These are phyloP conservation scores for Botrytis pseudocinerea DNA, from an alignment of 2,329 filamentous ascomycete species.

Conservation along the genomic window DNA sequence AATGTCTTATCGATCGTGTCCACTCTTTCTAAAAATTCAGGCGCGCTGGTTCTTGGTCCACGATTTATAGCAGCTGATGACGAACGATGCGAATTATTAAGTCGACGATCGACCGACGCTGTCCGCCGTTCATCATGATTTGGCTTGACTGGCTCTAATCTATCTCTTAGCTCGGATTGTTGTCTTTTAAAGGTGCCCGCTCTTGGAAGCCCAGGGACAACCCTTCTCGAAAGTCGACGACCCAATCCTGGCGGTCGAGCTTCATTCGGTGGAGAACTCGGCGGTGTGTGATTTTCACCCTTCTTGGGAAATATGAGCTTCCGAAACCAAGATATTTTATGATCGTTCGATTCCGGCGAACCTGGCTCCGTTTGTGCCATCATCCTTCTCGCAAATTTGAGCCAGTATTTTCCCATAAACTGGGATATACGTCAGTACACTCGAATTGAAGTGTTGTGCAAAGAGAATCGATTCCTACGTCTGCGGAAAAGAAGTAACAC, in stretches of 20 bases:
- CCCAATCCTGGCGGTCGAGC: conserved; percentile 34
- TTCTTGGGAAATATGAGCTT: conserved; percentile 38
- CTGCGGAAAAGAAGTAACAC: conserved; percentile 6
- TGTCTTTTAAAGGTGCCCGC: conserved; percentile 79
- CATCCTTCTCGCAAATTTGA: not conserved
- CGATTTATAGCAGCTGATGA: conserved; percentile 32
- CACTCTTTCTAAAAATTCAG: conserved; percentile 36
- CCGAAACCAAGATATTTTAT: conserved; percentile 39
- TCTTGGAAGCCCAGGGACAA: conserved; percentile 77
- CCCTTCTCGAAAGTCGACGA: conserved; percentile 50
- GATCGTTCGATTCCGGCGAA: conserved; percentile 37
- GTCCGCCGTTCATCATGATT: conserved; percentile 69
- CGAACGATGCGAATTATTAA: conserved; percentile 31
- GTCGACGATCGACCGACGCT: conserved; percentile 61
- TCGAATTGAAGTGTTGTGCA: not conserved
- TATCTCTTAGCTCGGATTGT: conserved; percentile 75
- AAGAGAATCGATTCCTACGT: conserved; percentile 21
- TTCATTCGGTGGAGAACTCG: conserved; percentile 28
- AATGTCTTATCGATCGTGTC: conserved; percentile 31
- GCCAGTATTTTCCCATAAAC: conserved; percentile 20
- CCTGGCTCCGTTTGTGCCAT: conserved; percentile 32
- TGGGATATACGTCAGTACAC: conserved; percentile 15
- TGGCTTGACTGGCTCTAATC: conserved; percentile 65
- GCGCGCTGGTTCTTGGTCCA: conserved; percentile 37
- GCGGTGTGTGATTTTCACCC: conserved; percentile 30